Conservation (phyloP, 2,329 filamentous ascomycete genomes). For the Ceratocystis albifundus region DNA sequence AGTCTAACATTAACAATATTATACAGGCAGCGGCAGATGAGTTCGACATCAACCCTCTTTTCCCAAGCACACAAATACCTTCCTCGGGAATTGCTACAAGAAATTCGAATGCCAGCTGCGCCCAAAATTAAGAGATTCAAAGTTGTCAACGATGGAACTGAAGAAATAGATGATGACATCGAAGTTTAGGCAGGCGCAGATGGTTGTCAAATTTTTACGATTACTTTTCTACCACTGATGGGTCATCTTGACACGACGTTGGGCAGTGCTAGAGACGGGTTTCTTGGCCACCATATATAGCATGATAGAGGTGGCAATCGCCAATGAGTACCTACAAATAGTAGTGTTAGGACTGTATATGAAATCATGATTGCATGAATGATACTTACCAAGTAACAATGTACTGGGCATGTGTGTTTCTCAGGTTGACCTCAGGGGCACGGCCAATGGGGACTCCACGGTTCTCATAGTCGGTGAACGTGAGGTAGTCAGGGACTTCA, state of each 20-base stretch:
- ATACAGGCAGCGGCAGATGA: slow-evolving; percentile 65
- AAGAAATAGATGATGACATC: slow-evolving; percentile 36
- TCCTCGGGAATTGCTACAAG: slow-evolving; percentile 70
- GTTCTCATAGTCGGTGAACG: slow-evolving; percentile 60
- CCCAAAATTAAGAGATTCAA: slow-evolving; percentile 40
- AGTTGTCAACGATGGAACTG: slow-evolving; percentile 25
- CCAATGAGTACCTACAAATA: slow-evolving; percentile 64
- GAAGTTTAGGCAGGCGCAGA: slow-evolving; percentile 28
- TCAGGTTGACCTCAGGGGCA: slow-evolving; percentile 76
- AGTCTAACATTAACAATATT: slow-evolving; percentile 28
- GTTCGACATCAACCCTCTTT: slow-evolving; percentile 61
- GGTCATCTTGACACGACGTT: slow-evolving; percentile 64
- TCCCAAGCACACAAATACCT: slow-evolving; percentile 74
- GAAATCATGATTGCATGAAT: slow-evolving; percentile 6
- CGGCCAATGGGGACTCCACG: slow-evolving; percentile 84
- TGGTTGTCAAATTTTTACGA: slow-evolving; percentile 23
- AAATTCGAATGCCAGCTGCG: slow-evolving; percentile 59
- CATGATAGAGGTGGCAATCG: slow-evolving; percentile 82
- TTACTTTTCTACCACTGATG: slow-evolving; percentile 50
- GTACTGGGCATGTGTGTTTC: slow-evolving; percentile 96
- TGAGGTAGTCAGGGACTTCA: slow-evolving; percentile 58
- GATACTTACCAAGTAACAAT: slow-evolving; percentile 86
- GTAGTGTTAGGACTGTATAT: not conserved
- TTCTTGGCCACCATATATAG: slow-evolving; percentile 90
- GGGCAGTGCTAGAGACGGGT: slow-evolving; percentile 55